Evolutionary conservation across 225 moss, liverwort and hornwort genomes (phyloP).

Genomic region (Asterella californica): DNA sequence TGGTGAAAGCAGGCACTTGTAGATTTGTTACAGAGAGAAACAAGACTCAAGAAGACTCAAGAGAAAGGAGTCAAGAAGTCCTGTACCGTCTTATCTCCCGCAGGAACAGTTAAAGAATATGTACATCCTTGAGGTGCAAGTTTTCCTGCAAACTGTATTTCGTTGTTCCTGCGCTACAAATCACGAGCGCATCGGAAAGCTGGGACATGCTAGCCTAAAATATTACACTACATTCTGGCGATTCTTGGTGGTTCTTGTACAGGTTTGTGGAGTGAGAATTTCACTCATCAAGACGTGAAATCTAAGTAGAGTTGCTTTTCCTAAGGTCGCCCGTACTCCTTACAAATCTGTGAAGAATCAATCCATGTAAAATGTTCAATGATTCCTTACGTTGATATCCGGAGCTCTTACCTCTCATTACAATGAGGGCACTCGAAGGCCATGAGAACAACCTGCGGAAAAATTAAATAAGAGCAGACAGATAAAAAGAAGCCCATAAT

Average conservation of each 20-base stretch:
- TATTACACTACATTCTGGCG: not conserved
- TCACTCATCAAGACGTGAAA: not conserved
- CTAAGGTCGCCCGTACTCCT: not conserved
- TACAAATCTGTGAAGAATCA: not conserved
- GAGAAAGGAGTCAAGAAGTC: not conserved
- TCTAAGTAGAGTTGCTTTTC: not conserved
- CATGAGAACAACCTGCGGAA: slow-evolving; percentile 73
- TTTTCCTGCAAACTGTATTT: slow-evolving; percentile 79
- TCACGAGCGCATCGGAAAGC: not conserved
- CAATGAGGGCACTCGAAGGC: slow-evolving; percentile 87
- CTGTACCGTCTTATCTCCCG: slow-evolving; percentile 50
- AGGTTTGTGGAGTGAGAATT: not conserved
- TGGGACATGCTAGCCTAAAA: not conserved
- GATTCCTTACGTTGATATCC: not conserved
- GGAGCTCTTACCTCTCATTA: slow-evolving; percentile 54
- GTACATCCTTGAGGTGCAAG: slow-evolving; percentile 59
- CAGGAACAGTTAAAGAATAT: slow-evolving; percentile 52
- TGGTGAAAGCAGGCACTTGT: no score
- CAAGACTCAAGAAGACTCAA: not conserved
- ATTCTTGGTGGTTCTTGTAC: not conserved
- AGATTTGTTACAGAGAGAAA: not conserved
- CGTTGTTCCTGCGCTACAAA: slow-evolving; percentile 60
- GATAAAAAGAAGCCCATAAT: not conserved
- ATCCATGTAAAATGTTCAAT: no score
- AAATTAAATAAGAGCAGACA: not conserved